phyloP scores from a whole-genome alignment of 2,329 filamentous ascomycete genomes.

The Grosmannia penicillata region DNA sequence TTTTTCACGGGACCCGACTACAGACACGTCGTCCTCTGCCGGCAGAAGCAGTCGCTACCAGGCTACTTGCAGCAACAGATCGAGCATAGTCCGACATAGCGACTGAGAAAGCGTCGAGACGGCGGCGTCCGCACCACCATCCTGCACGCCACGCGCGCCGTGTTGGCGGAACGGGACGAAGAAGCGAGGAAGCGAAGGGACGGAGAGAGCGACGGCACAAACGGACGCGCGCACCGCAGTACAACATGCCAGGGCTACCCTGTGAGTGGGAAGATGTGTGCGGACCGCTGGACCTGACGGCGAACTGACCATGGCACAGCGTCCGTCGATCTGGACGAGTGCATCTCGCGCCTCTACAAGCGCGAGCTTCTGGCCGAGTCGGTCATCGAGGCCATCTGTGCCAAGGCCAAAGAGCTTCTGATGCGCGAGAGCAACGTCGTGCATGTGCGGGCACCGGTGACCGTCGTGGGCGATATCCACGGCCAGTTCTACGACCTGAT shows the following conservation, averaged over 20 bases:
- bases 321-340: constrained; percentile 96
- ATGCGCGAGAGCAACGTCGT: constrained; percentile 99
- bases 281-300: not conserved
- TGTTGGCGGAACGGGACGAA: not conserved
- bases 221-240: not conserved
- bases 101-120: no score
- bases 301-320: constrained; percentile 31
- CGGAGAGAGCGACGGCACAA: not conserved
- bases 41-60: constrained; percentile 9
- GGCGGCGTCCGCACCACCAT: no score
- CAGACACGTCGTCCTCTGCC: constrained; percentile 14
- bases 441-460: constrained; percentile 87
- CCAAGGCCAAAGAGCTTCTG: constrained; percentile 94
- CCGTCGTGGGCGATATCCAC: constrained; percentile 96
- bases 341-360: constrained; percentile 90
- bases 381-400: constrained; percentile 97
- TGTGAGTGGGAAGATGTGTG: constrained; percentile 11
- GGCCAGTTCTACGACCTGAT: constrained; percentile 98
- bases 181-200: not conserved
- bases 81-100: no score
- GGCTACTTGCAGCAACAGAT: constrained; percentile 1
- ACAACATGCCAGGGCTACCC: constrained; percentile 20
- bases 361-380: constrained; percentile 92
- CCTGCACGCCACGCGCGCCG: not conserved
- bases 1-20: constrained; percentile 13